Percentiles rank a stretch among this genome's conserved stretches.
Evolutionary conservation across 2,329 filamentous ascomycete species (phyloP).

Genomic region (Xylaria digitata): DNA sequence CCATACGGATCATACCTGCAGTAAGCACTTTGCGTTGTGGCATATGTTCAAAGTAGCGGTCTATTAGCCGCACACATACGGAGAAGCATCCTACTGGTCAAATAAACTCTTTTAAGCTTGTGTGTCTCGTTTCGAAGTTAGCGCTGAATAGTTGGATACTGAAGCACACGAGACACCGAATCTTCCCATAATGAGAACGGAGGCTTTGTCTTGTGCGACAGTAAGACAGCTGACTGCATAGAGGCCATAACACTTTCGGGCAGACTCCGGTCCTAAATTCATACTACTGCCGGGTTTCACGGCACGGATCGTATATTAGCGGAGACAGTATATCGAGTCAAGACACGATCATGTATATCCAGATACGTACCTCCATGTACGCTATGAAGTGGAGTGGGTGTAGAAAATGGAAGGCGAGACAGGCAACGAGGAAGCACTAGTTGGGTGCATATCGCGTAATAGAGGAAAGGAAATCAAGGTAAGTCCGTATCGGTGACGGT

Average conservation of each 20-base stretch:
- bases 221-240: too few species aligned
- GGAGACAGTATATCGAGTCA: neutral
- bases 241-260: too few species aligned
- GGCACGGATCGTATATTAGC: neutral
- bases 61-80: neutral
- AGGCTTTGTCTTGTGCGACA: too few species aligned
- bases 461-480: neutral
- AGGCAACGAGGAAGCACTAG: neutral
- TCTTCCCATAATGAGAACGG: too few species aligned
- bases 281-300: neutral
- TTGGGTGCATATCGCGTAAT: neutral
- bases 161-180: too few species aligned
- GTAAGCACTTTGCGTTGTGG: neutral
- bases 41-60: conserved; percentile 16
- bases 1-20: conserved; percentile 3
- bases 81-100: neutral
- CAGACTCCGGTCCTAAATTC: neutral
- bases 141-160: too few species aligned
- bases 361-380: neutral
- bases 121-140: too few species aligned
- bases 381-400: neutral
- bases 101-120: neutral
- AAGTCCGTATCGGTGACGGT: neutral
- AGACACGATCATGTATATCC: neutral
- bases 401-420: conserved; percentile 1